These are phyloP conservation scores for Curvularia sp. DNA, from an alignment of 2,329 filamentous ascomycete species.

Conservation along the genomic window DNA sequence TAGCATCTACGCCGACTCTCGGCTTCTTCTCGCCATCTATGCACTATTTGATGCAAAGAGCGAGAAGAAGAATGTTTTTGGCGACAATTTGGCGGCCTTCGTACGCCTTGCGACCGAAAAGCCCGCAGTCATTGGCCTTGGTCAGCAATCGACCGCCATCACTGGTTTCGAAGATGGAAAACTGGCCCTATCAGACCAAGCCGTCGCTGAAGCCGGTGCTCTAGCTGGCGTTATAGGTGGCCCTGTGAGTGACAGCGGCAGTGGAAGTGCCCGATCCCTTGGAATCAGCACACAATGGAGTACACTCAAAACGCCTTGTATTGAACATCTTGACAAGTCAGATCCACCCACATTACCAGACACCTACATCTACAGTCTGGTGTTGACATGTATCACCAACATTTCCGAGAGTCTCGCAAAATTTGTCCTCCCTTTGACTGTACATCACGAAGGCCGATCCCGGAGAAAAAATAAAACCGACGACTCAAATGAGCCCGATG, in stretches of 20 bases:
- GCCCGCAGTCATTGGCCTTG: constrained; percentile 84
- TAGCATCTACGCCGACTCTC: constrained; percentile 81
- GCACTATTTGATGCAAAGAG: constrained; percentile 77
- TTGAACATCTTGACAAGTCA: constrained; percentile 92
- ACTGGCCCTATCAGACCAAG: constrained; percentile 74
- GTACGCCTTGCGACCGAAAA: constrained; percentile 94
- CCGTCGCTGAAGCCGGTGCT: constrained; percentile 86
- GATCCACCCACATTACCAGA: constrained; percentile 85
- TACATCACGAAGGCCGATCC: constrained; percentile 69
- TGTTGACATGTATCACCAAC: constrained; percentile 85
- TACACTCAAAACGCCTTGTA: constrained; percentile 81
- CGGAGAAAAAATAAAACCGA: constrained; percentile 53
- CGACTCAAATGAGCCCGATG: constrained; percentile 32
- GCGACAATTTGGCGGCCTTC: constrained; percentile 83
- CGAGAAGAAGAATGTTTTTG: constrained; percentile 76
- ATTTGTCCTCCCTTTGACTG: constrained; percentile 89
- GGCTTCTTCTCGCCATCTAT: constrained; percentile 80
- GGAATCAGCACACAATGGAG: constrained; percentile 96
- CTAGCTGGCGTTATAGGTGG: constrained; percentile 84
- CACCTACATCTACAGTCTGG: constrained; percentile 90
- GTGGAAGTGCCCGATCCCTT: constrained; percentile 66
- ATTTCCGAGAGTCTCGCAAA: constrained; percentile 92
- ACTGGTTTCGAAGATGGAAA: constrained; percentile 64
- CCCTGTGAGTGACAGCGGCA: constrained; percentile 63
- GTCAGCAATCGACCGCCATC: constrained; percentile 86